Percentiles rank a stretch among this genome's conserved stretches.
Evolutionary conservation across 768 basidiomycete species (phyloP).

Genomic region (Pleurotus cornucopiae): DNA sequence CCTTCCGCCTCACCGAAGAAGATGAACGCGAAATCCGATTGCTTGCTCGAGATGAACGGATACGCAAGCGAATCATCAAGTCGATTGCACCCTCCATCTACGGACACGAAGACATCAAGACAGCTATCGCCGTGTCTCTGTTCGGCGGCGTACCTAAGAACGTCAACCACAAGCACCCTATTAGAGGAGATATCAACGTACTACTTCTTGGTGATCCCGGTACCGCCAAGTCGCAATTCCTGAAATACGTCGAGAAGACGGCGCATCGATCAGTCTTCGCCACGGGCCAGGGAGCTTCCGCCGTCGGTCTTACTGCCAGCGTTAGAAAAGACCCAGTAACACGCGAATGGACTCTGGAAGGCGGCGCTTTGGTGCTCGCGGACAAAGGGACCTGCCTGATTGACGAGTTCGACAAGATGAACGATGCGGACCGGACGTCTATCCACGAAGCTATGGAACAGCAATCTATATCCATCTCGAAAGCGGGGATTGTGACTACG

Average conservation of each 20-base stretch:
- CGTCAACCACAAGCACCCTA: conserved; percentile 92
- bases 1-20: conserved; percentile 94
- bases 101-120: conserved; percentile 99
- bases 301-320: conserved; percentile 97
- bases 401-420: conserved; percentile 99
- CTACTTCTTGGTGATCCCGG: conserved; percentile 96
- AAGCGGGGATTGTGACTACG: conserved; percentile 98
- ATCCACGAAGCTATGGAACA: conserved; percentile 99
- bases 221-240: conserved; percentile 97
- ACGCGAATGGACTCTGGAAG: conserved; percentile 97
- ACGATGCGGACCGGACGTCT: conserved; percentile 94
- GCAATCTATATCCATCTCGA: conserved; percentile 98
- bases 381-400: conserved; percentile 98
- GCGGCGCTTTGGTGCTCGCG: conserved; percentile 95
- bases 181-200: conserved; percentile 97
- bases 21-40: conserved; percentile 90
- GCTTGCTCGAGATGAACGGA: conserved; percentile 87
- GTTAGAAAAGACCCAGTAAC: conserved; percentile 99
- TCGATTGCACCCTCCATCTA: conserved; percentile 99
- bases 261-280: conserved; percentile 97
- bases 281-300: conserved; percentile 96
- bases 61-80: conserved; percentile 96
- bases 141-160: conserved; percentile 95
- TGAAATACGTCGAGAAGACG: conserved; percentile 99
- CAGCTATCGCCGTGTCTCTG: conserved; percentile 90